Conservation (phyloP, 2,329 filamentous ascomycete species). For the Claviceps pusilla region DNA sequence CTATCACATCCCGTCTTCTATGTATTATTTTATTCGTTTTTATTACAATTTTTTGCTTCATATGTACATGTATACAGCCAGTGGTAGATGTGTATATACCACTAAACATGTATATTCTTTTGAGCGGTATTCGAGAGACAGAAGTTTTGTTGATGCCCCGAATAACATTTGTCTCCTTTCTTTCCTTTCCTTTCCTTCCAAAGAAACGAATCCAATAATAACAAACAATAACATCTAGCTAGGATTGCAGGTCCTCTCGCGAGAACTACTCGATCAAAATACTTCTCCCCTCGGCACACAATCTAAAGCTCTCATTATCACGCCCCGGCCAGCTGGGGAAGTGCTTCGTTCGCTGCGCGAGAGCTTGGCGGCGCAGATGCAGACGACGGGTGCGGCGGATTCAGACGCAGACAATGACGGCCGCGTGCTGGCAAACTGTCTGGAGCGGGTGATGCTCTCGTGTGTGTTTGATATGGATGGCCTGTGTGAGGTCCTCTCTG, state of each 20-base stretch:
- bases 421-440: constrained; percentile 11
- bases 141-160: no score
- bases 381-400: background rate
- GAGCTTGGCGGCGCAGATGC: constrained; percentile 21
- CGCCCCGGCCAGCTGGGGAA: constrained; percentile 27
- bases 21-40: no score
- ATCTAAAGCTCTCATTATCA: constrained; percentile 28
- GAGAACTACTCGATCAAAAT: constrained; percentile 18
- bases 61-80: no score
- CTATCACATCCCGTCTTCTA: no score
- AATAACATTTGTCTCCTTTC: no score
- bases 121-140: no score
- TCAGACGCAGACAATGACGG: constrained; percentile 8
- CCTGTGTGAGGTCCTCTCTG: constrained; percentile 39
- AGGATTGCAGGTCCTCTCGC: constrained; percentile 33
- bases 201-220: background rate
- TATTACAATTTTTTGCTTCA: no score
- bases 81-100: no score
- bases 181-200: no score
- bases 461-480: constrained; percentile 45
- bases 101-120: no score
- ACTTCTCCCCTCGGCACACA: background rate
- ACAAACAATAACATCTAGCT: constrained; percentile 17
- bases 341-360: constrained; percentile 28
- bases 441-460: constrained; percentile 38